These are phyloP conservation scores for Laetiporus sulphureus DNA, from an alignment of 1,284 basidiomycete species.

Conservation along the genomic window DNA sequence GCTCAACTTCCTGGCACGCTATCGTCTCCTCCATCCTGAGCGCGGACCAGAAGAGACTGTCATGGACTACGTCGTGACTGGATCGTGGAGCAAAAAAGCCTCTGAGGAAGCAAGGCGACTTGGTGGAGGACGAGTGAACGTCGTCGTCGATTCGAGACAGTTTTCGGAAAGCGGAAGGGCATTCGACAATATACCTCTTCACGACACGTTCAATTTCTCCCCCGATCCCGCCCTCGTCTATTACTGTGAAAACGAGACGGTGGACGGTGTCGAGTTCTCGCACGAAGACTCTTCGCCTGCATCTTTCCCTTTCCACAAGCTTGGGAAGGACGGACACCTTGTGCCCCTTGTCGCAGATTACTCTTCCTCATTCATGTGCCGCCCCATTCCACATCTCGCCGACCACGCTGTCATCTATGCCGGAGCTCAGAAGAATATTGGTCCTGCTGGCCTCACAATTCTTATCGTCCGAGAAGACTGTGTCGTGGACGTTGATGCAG, in stretches of 20 bases:
- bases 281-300: conserved; percentile 41
- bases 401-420: conserved; percentile 94
- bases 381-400: conserved; percentile 84
- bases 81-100: conserved; percentile 88
- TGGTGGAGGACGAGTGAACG: conserved; percentile 48
- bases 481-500: conserved; percentile 80
- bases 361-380: conserved; percentile 95
- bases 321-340: conserved; percentile 40
- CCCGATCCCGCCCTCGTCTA: conserved; percentile 83
- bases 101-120: conserved; percentile 74
- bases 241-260: conserved; percentile 99
- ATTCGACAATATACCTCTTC: conserved; percentile 79
- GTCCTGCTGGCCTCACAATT: conserved; percentile 90
- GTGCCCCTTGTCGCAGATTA: conserved; percentile 93
- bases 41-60: conserved; percentile 45
- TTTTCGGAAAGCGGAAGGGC: conserved; percentile 59
- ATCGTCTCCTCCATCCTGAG: conserved; percentile 63
- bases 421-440: conserved; percentile 99
- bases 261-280: conserved; percentile 92
- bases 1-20: conserved; percentile 80
- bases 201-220: conserved; percentile 74
- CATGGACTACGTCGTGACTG: conserved; percentile 88
- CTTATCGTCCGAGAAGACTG: conserved; percentile 92
- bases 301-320: conserved; percentile 82
- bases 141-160: conserved; percentile 62